Conservation (phyloP, 108 stramenopile species). For the Schizochytrium sp. region DNA sequence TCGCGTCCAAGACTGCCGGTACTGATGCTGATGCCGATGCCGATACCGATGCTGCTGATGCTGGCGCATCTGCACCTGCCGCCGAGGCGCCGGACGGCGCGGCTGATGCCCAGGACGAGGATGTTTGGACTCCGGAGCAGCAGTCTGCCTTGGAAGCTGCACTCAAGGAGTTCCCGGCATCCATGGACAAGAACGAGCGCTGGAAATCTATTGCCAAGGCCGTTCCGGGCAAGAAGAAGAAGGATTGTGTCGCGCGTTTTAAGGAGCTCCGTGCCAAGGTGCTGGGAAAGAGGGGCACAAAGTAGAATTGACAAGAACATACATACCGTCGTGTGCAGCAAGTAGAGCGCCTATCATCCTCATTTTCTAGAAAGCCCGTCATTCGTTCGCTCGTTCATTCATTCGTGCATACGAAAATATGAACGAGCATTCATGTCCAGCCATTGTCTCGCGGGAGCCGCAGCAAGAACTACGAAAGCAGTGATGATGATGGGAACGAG, state of each 20-base stretch:
- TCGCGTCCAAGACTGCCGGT: neutral
- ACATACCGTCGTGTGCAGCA: neutral
- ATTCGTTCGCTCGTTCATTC: neutral
- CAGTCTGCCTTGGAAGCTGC: conserved; percentile 76
- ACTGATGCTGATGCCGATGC: too few relatives aligned
- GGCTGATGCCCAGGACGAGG: neutral
- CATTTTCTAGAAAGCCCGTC: neutral
- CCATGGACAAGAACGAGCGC: conserved; percentile 94
- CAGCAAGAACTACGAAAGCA: neutral
- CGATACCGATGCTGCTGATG: too few relatives aligned
- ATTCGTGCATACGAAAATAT: neutral
- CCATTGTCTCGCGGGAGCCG: neutral
- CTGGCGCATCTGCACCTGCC: neutral
- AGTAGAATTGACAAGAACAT: neutral
- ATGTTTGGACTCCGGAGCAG: conserved; percentile 77
- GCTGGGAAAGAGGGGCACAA: conserved; percentile 16
- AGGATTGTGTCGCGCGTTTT: conserved; percentile 87
- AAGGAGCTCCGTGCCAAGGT: conserved; percentile 79
- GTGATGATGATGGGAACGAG: too few relatives aligned
- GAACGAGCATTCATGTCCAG: neutral
- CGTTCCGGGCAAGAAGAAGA: conserved; percentile 81
- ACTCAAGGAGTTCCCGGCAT: conserved; percentile 66
- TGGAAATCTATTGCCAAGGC: conserved; percentile 78
- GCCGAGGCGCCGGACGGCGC: neutral
- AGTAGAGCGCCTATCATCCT: neutral